A percentile compares a stretch with the other conserved stretches of the same genome.
Evolutionary conservation across 1,139 yeast genomes (phyloP).

Genomic region (Candida albicans): DNA sequence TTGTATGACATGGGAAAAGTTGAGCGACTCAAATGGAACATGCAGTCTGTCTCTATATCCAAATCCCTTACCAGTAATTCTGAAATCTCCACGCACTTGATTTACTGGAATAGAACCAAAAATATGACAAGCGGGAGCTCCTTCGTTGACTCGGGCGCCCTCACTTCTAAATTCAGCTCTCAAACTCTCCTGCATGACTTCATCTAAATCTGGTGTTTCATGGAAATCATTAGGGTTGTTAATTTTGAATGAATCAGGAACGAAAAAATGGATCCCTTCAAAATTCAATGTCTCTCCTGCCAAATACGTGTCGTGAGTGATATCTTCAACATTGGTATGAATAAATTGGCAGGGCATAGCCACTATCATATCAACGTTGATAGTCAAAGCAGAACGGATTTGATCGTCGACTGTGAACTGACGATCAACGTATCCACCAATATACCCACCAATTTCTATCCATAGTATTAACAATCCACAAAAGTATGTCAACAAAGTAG

Average conservation of each 20-base stretch:
- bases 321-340: slow-evolving; percentile 76
- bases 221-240: slow-evolving; percentile 49
- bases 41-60: slow-evolving; percentile 54
- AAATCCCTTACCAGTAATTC: slow-evolving; percentile 73
- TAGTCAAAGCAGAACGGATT: slow-evolving; percentile 58
- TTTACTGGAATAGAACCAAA: slow-evolving; percentile 87
- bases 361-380: slow-evolving; percentile 79
- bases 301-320: slow-evolving; percentile 71
- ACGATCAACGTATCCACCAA: slow-evolving; percentile 81
- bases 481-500: slow-evolving; percentile 65
- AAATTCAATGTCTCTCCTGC: slow-evolving; percentile 74
- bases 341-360: slow-evolving; percentile 81
- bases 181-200: slow-evolving; percentile 61
- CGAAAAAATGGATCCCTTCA: slow-evolving; percentile 57
- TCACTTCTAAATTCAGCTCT: slow-evolving; percentile 57
- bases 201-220: slow-evolving; percentile 66
- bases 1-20: slow-evolving; percentile 80
- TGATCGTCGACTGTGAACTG: slow-evolving; percentile 71
- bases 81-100: slow-evolving; percentile 82
- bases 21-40: slow-evolving; percentile 51
- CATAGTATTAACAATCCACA: slow-evolving; percentile 69
- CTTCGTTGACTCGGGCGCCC: slow-evolving; percentile 44
- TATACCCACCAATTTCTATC: slow-evolving; percentile 83
- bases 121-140: slow-evolving; percentile 81
- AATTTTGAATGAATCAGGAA: slow-evolving; percentile 48